These are phyloP conservation scores for Leccinum pachyderme DNA, from an alignment of 1,284 basidiomycete genomes.

Conservation along the genomic window DNA sequence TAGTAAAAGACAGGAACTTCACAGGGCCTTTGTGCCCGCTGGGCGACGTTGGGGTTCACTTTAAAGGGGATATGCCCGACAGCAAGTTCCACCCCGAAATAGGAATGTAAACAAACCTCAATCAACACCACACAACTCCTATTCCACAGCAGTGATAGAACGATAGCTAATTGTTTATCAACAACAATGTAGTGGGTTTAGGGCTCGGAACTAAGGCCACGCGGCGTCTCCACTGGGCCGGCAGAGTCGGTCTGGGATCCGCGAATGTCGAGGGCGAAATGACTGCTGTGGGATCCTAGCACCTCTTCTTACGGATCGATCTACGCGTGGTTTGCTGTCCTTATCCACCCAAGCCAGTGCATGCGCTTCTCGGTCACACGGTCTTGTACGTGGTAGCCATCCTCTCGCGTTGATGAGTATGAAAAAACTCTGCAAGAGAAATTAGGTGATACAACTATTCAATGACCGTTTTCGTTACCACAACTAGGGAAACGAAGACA, in stretches of 20 bases:
- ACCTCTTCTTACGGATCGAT: constrained; percentile 5
- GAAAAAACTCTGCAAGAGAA: constrained; percentile 21
- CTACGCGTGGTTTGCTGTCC: constrained; percentile 7
- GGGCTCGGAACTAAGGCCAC: constrained; percentile 10
- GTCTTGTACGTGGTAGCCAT: constrained; percentile 7
- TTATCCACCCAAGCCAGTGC: background rate
- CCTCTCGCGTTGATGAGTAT: constrained; percentile 21
- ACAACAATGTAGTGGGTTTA: constrained; percentile 3
- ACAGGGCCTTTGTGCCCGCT: background rate
- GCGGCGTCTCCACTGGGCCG: constrained; percentile 16
- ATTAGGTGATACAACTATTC: constrained; percentile 13
- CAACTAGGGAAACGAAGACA: constrained; percentile 22
- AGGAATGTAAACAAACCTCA: constrained; percentile 21
- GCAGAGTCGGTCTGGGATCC: constrained; percentile 31
- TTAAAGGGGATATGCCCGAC: background rate
- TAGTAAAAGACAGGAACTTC: constrained; percentile 1
- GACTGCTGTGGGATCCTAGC: constrained; percentile 5
- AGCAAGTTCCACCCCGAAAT: background rate
- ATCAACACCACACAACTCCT: background rate
- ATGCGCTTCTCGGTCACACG: constrained; percentile 1
- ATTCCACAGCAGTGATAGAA: no score
- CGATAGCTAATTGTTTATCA: background rate
- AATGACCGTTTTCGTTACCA: constrained; percentile 22
- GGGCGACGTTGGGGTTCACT: background rate
- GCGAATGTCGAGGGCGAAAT: constrained; percentile 20